Conservation (phyloP, 345 rosid species). For the Arabidopsis arenosa region DNA sequence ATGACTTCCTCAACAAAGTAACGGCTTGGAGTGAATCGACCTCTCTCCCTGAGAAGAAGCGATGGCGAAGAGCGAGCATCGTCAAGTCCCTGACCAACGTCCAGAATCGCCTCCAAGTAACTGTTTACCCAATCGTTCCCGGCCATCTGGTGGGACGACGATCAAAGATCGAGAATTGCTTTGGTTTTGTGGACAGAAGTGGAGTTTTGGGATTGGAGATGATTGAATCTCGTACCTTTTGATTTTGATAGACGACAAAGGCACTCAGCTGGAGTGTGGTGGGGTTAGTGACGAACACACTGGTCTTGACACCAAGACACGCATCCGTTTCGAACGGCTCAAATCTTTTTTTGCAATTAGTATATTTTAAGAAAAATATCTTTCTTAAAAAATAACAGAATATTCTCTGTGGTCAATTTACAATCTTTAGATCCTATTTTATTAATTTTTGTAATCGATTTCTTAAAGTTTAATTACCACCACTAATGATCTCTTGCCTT, state of each 20-base stretch:
- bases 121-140: constrained; percentile 99
- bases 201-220: constrained; percentile 19
- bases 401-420: background rate
- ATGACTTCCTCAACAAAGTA: constrained; percentile 98
- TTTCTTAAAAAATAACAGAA: background rate
- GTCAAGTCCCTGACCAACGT: constrained; percentile 87
- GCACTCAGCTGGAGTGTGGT: constrained; percentile 28
- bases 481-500: background rate
- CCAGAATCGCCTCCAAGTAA: constrained; percentile 97
- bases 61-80: constrained; percentile 88
- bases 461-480: background rate
- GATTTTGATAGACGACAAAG: constrained; percentile 35
- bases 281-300: constrained; percentile 40
- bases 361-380: background rate
- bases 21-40: constrained; percentile 94
- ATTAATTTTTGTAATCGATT: too few species aligned
- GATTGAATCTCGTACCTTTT: constrained; percentile 33
- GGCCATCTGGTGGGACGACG: constrained; percentile 59
- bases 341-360: background rate
- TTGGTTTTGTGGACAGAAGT: background rate
- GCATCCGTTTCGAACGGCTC: constrained; percentile 45
- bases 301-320: constrained; percentile 31
- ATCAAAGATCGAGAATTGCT: background rate
- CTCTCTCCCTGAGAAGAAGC: constrained; percentile 87
- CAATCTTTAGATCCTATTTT: background rate